Base-by-base conservation (phyloP, 495 filamentous ascomycete genomes). In the Aspergillus bridgeri region DNA sequence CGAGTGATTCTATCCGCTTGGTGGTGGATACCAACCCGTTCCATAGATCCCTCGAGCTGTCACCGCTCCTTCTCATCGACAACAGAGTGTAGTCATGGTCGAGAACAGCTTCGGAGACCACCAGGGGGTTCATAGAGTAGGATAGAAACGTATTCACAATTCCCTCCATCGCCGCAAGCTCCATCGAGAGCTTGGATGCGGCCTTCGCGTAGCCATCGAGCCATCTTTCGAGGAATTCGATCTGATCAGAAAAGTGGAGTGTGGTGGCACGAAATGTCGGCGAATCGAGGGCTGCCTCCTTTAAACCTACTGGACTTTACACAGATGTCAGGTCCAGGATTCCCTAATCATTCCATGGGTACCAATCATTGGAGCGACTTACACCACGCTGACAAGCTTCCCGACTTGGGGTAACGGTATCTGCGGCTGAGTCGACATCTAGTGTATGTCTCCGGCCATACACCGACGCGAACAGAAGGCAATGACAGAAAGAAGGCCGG, bases 71-170 rank as follows among this genome's bases (percentile, higher is more conserved):
- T 70, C 86, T 88, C 72, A 98, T 83, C 8, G 92, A 92, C 51
- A 94, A 75, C 46, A 93, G 75, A 0, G 92, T 96, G 71, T 97
- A 97, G 71, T 98, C 94, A 78, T 96, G 90, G 65, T 98, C 95
- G 66, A 98, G 78, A 22, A 91, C 82, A 44, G 86, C 87, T 72
- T 92, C 90, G 54, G 84, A 90, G 48, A 90, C 75, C 58, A 84
- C 80, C 25, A 81, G 66, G n/a, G 90, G 88, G 22, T 89, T 89
- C 8, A 82, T 80, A 42, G 86, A 81, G 54, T 86, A 86, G 27
- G 81, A 71, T 9, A 97, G 77, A 67, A 96, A 96, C 47, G 72
- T 78, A 66, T 85, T 87, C 57, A 98, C 83, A 6, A 79, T 62
- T 57, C 81, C 79, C 62, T 94, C 90, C 62, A 93, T 77, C 21